Base-by-base conservation (phyloP, 768 basidiomycete genomes). In the Boletellus ananas region DNA sequence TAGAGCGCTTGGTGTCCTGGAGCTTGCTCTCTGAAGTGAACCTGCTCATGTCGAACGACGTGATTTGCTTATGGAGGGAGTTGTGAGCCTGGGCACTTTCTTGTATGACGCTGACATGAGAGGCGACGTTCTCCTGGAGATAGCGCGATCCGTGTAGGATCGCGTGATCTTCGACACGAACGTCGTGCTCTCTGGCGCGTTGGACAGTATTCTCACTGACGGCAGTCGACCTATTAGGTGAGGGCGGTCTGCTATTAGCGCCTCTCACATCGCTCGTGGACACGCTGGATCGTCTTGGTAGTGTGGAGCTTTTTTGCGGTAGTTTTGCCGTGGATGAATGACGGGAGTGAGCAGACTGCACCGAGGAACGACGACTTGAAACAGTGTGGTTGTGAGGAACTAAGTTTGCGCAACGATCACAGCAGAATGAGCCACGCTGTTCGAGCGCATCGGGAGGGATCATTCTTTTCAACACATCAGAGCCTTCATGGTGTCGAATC, bases 401-500 rank as follows among this genome's bases (percentile, higher is more conserved):
- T 34, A 67, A 33, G 45, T 67, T 70, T 29, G 67, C 66, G 40
- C 67, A 68, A 31, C 67, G 68, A 51, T 67, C 64, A 31, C 67
- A 68, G 42, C 67, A 68, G 47, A 61, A 67, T 33, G 67, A 68
- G 37, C 62, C 52, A 23, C 64, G 66, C 17, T 66, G 60, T 37
- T 54, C 54, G 20, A 64, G 38, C 9, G 46, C 47, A 34, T 68
- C 64, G 10, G 45, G 33, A 3, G 58, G 34, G 13, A 55, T 20
- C 35, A 43, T 50, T 54, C 52, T 66, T 52, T 58, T 68, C 39
- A 61, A 27, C 16, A 38, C 48, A n/a, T 63, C 64, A 36, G 58
- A 29, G 33, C 60, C 64, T 20, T 68, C 58, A 1, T 84, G 79
- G 27, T 77, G 72, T 50, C 79, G 73, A 58, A 85, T 79, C 87